Percentiles rank a stretch among this genome's conserved stretches.
Evolutionary conservation across 176 grass and related monocot species (phyloP).

Genomic region (Zoysia japonica): DNA sequence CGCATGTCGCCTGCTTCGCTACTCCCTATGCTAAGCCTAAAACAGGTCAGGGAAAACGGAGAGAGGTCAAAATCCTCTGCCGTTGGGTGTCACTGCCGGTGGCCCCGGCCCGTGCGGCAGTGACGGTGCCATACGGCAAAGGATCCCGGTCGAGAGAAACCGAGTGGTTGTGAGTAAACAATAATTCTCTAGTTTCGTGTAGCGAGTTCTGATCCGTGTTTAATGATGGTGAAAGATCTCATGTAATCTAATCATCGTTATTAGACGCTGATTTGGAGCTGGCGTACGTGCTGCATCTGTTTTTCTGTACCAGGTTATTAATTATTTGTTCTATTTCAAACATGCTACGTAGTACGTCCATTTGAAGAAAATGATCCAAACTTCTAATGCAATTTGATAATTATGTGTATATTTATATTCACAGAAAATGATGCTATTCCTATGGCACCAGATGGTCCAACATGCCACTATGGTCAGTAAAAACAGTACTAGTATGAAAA

Average conservation of each 20-base stretch:
- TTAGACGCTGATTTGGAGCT: not conserved
- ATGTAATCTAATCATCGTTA: slow-evolving; percentile 41
- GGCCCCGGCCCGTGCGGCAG: too few species aligned
- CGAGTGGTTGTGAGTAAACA: not conserved
- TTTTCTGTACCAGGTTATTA: not conserved
- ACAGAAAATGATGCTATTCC: too few species aligned
- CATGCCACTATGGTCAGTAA: too few species aligned
- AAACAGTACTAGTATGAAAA: too few species aligned
- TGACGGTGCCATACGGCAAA: too few species aligned
- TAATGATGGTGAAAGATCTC: slow-evolving; percentile 36
- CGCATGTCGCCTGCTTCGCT: slow-evolving; percentile 39
- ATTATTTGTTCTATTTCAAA: not conserved
- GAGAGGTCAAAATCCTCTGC: too few species aligned
- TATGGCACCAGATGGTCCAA: too few species aligned
- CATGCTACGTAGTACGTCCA: too few species aligned
- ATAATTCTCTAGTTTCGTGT: slow-evolving; percentile 17
- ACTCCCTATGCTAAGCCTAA: slow-evolving; percentile 16
- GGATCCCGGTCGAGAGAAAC: not conserved
- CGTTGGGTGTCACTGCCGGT: too few species aligned
- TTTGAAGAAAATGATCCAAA: too few species aligned
- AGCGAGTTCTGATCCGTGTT: slow-evolving; percentile 18
- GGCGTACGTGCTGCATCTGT: not conserved
- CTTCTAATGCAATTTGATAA: too few species aligned
- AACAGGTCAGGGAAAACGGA: not conserved
- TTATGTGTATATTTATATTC: too few species aligned